Base-by-base conservation (phyloP, 129 eudicot species). In the Lactuca saligna region DNA sequence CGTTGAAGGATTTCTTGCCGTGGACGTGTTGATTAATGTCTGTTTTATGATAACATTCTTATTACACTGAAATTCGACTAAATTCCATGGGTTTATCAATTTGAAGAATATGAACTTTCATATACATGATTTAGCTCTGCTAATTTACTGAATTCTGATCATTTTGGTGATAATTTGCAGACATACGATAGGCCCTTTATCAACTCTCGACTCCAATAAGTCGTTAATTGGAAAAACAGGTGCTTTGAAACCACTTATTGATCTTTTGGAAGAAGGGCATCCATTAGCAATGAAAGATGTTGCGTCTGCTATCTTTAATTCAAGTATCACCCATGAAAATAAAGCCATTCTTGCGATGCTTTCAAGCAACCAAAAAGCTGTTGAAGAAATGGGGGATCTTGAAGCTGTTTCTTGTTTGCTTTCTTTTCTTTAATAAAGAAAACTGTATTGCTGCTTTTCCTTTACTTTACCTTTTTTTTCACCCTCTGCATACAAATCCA, bases 341-440 rank as follows among this genome's bases (percentile, higher is more conserved):
- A 89, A 82, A 81, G 84, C 99, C 1, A 89, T 87, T 17, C 97
- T 93, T 16, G 97, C 99, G 14, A 87, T 93, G 95, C 97, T 93
- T 35, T 85, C 99, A 3, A 87, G 73, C 50, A 84, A 87, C 67
- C 99, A 83, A 66, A 83, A 54, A 51, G 97, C 99, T 0, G 79
- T 93, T 11, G 95, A 89, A 76, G 97, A 89, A 77, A 69, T 93
- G 88, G 84, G 87, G 29, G 95, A 93, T 49, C 84, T 86, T 25
- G 99, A 85, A 15, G 99, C 80, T 8, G 95, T 87, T 31, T 55
- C 89, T 9, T 83, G 93, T 65, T 80, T 93, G 81, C 85, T 89
- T 32, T 70, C 85, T 29, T 73, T 93, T 63, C 87, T 81, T 93
- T 3, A 89, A 85, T 70, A 83, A 83, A 72, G 99, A 93, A 75